A percentile compares a stretch with the other conserved stretches of the same genome.
These are phyloP conservation scores for Huntiella decipiens DNA, from an alignment of 2,329 filamentous ascomycete genomes.

Conservation along the genomic window DNA sequence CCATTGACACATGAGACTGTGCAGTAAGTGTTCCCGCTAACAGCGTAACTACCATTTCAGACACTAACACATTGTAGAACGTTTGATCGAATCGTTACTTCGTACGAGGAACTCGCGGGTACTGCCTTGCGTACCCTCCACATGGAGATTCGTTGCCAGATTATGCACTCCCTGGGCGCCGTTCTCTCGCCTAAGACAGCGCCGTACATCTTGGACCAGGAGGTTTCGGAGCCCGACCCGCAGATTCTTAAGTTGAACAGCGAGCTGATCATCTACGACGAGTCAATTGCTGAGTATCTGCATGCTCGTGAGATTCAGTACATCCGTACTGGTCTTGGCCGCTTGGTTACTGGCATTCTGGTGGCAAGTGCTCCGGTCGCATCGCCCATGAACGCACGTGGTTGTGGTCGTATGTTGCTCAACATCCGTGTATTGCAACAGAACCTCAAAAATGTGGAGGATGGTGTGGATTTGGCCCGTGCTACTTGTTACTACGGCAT, in stretches of 20 bases:
- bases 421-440: constrained; percentile 93
- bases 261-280: constrained; percentile 73
- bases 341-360: constrained; percentile 62
- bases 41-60: not conserved
- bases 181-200: constrained; percentile 41
- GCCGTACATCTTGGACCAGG: constrained; percentile 47
- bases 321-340: constrained; percentile 55
- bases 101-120: constrained; percentile 61
- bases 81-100: constrained; percentile 73
- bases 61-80: constrained; percentile 29
- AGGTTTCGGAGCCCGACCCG: constrained; percentile 60
- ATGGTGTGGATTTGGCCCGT: constrained; percentile 42
- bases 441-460: constrained; percentile 84
- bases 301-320: constrained; percentile 53
- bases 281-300: constrained; percentile 56
- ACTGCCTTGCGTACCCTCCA: constrained; percentile 73
- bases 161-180: constrained; percentile 56
- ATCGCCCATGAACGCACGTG: constrained; percentile 65
- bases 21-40: constrained; percentile 33
- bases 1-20: constrained; percentile 77
- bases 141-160: constrained; percentile 69
- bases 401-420: constrained; percentile 67
- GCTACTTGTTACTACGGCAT: constrained; percentile 51
- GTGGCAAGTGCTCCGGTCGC: constrained; percentile 53
- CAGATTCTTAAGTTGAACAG: constrained; percentile 68